A percentile compares a stretch with the other conserved stretches of the same genome.
Conservation (phyloP, 148 eudicot species). For the Chenopodium formosanum region DNA sequence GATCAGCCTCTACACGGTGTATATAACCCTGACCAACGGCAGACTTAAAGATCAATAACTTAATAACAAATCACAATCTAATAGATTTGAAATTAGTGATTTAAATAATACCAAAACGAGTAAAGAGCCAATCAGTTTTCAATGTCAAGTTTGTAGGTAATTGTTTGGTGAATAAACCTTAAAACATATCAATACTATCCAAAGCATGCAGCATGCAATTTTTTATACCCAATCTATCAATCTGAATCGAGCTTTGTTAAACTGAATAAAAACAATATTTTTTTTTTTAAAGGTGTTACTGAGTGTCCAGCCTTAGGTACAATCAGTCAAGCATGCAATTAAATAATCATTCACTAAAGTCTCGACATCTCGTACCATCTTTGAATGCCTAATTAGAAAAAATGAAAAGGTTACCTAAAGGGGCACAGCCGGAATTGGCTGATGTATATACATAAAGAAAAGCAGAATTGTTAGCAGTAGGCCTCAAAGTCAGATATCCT, state of each 20-base stretch:
- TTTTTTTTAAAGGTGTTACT: background rate
- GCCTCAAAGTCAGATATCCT: no score
- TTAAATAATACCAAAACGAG: conserved; percentile 3
- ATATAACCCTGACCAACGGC: conserved; percentile 63
- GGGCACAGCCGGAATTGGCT: no score
- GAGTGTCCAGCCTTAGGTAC: background rate
- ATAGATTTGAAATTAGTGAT: background rate
- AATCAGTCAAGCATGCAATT: background rate
- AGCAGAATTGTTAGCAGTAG: no score
- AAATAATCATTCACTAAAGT: background rate
- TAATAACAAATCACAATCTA: conserved; percentile 4
- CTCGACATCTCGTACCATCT: background rate
- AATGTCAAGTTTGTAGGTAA: background rate
- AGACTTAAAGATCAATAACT: conserved; percentile 4
- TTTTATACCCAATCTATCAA: background rate
- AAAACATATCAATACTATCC: background rate
- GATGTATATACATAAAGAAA: no score
- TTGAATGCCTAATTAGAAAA: background rate
- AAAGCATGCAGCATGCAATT: background rate
- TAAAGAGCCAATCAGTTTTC: background rate
- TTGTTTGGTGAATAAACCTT: background rate
- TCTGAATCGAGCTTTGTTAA: background rate
- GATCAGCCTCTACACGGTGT: conserved; percentile 93
- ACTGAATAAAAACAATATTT: background rate
- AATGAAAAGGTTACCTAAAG: no score